Evolutionary conservation across 2,329 filamentous ascomycete species (phyloP).

Genomic region (Pseudopyricularia javanii): DNA sequence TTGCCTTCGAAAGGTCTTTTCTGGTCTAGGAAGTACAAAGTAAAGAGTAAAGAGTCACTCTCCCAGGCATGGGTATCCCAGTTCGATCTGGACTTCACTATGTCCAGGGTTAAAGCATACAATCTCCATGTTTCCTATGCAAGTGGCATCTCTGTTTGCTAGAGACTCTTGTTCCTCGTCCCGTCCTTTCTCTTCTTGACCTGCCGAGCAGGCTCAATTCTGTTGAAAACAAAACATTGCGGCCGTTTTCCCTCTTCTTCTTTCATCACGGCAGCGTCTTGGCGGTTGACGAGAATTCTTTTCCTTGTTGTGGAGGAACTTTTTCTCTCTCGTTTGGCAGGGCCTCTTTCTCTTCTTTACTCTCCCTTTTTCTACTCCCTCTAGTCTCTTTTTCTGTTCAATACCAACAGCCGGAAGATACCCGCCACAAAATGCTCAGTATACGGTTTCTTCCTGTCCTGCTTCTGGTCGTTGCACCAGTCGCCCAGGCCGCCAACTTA

Average conservation of each 20-base stretch:
- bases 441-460: not conserved
- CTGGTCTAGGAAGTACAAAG: too few relatives aligned
- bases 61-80: too few relatives aligned
- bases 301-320: not conserved
- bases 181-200: not conserved
- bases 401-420: not conserved
- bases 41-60: too few relatives aligned
- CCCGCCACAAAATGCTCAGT: not conserved
- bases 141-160: not conserved
- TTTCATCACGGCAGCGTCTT: too few relatives aligned
- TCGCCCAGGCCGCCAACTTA: conserved; percentile 3
- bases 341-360: too few relatives aligned
- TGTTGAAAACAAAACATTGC: too few relatives aligned
- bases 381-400: not conserved
- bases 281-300: not conserved
- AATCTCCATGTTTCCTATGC: too few relatives aligned
- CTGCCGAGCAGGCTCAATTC: too few relatives aligned
- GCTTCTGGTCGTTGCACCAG: conserved; percentile 1
- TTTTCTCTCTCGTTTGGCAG: not conserved
- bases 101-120: too few relatives aligned
- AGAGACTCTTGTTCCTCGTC: not conserved
- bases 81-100: too few relatives aligned
- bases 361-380: not conserved
- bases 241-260: too few relatives aligned
- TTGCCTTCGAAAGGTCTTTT: not conserved